Evolutionary conservation across 2,329 filamentous ascomycete genomes (phyloP), one percentile per base, ranked within the genome.

Genomic region (Alternaria arbusti): DNA sequence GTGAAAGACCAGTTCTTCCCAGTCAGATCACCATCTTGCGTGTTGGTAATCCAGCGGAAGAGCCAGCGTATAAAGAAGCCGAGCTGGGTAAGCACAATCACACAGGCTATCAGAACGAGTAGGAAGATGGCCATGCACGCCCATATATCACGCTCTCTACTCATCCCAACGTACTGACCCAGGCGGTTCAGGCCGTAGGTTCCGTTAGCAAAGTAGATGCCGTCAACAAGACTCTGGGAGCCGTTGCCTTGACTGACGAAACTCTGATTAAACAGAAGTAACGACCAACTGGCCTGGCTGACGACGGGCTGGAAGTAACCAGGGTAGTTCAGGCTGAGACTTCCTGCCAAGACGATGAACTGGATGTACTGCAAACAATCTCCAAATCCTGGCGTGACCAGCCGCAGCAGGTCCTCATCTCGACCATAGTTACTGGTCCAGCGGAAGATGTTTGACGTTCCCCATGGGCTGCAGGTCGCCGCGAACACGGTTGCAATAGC

Each of bases 391-490:
- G 96, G 96, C 0, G 96, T 99, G 32, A 99, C 93, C 51, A 99
- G 85, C 59, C 96, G 90, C 57, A 99, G 85, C 69, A 97, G 84
- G 81, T 99, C 96, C 65, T 93, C 92, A 72, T 99, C 96, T 70
- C 95, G 89, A 36, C 96, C 96, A 78, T 97, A 98, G 78, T 99
- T 99, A 75, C 93, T 96, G n/a, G 93, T 94, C 94, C 95, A 99
- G 70, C 92, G 90, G 78, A 98, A 98, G 20, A 95, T 86, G 77
- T 99, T 92, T 8, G 89, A 89, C 2, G 93, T 92, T 20, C 96
- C 96, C 95, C 96, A 99, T 0, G 96, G 96, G 75, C 94, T 97
- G 77, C 89, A 95, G 40, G 96, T 92, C 54, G 89, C 92, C 3
- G 96, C 94, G 69, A 93, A 89, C 36, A 94, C 84, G 7, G 95